A percentile compares a stretch with the other conserved stretches of the same genome.
phyloP scores from a whole-genome alignment of 2,329 filamentous ascomycete genomes.

The Cercospora nicotianae region DNA sequence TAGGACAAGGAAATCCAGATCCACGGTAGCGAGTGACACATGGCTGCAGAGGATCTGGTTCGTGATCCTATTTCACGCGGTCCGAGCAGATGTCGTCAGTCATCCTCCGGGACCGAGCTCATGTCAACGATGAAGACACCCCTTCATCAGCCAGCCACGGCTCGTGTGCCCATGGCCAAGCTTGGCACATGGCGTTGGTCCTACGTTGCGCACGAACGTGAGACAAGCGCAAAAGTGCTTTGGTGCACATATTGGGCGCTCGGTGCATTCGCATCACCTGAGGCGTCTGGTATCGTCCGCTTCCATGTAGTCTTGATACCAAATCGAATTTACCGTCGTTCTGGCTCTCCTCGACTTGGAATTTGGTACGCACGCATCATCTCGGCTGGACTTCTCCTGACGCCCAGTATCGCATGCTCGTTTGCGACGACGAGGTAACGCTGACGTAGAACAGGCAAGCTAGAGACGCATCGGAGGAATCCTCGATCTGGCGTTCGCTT shows the following conservation, averaged over 20 bases:
- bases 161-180: constrained; percentile 1
- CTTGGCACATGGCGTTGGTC: constrained; percentile 5
- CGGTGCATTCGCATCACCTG: neutral
- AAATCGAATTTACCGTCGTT: neutral
- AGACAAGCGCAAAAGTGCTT: neutral
- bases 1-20: neutral
- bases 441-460: neutral
- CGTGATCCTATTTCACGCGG: constrained; percentile 7
- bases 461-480: neutral
- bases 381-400: neutral
- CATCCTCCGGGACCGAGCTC: constrained; percentile 4
- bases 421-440: neutral
- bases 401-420: neutral
- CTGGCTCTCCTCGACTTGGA: neutral
- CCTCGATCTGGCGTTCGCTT: neutral
- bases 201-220: constrained; percentile 4
- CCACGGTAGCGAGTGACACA: constrained; percentile 9
- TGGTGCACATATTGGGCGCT: neutral
- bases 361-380: neutral
- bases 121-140: neutral
- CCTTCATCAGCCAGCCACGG: neutral
- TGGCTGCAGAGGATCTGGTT: constrained; percentile 8
- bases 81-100: constrained; percentile 9
- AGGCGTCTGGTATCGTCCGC: neutral
- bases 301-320: neutral